Base-by-base conservation (phyloP, 139 green algal species). In the Closterium sp. region DNA sequence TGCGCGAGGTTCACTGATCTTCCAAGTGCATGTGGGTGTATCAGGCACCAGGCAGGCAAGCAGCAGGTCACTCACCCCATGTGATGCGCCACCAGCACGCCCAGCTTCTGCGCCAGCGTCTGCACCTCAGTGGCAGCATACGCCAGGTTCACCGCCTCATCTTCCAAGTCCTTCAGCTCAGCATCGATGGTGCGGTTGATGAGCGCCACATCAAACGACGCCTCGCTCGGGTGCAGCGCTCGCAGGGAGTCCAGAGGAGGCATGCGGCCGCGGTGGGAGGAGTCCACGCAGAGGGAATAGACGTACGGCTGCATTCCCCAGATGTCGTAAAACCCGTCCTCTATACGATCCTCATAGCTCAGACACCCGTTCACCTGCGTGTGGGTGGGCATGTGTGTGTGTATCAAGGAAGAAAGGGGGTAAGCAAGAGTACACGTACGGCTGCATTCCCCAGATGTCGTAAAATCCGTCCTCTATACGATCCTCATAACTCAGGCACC, bases 401-500 rank as follows among this genome's bases (percentile, higher is more conserved):
- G 34, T 5, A 9, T 6, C 4, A n/a, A 4, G 34, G 87, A n/a
- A n/a, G n/a, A n/a, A n/a, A n/a, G n/a, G n/a, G n/a, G n/a, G n/a
- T n/a, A n/a, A n/a, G n/a, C n/a, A n/a, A n/a, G 31, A 85, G 50
- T 85, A 92, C 5, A 92, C 90, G 84, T 90, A 90, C 21, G 90
- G 90, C 32, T 30, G 32, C 17, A 92, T 92, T 6, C 90, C 90
- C 70, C 29, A 92, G 27, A 92, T 29, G 42, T 90, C 73, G 86
- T 90, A 92, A 13, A 92, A 92, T 24, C 90, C 90, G 34, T 92
- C 90, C 29, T 92, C 90, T 5, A 92, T 91, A 28, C 90, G 90
- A 19, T 92, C 90, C 22, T 92, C 90, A 19, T 90, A 90, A 27
- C 90, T 92, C 24, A 92, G 73, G 1, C 90, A 70, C 9, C 90